Evolutionary conservation across 2,329 filamentous ascomycete genomes (phyloP).

Genomic region (Stromatinia cepivora): DNA sequence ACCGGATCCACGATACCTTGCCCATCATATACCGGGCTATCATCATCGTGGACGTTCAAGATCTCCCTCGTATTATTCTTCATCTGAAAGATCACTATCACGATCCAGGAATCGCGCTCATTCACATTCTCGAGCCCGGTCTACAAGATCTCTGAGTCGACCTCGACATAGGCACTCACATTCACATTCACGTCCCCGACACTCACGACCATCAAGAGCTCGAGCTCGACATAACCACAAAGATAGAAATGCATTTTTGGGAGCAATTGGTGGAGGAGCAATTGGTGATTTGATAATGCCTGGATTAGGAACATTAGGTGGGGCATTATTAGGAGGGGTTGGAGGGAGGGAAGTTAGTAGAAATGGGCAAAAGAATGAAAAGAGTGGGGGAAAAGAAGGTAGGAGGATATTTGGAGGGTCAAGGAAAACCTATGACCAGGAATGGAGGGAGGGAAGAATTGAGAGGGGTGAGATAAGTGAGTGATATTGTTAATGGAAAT

Average conservation of each 20-base stretch:
- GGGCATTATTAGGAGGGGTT: slow-evolving; percentile 31
- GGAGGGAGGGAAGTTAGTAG: slow-evolving; percentile 28
- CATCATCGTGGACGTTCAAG: neutral
- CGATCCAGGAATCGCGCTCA: neutral
- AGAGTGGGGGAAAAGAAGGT: slow-evolving; percentile 13
- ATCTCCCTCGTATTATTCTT: slow-evolving; percentile 11
- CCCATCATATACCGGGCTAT: slow-evolving; percentile 24
- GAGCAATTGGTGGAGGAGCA: slow-evolving; percentile 31
- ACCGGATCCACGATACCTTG: slow-evolving; percentile 16
- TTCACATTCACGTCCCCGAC: slow-evolving; percentile 5
- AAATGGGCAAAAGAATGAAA: slow-evolving; percentile 5
- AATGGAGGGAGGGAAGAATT: slow-evolving; percentile 24
- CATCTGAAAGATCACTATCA: slow-evolving; percentile 1
- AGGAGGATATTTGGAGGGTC: slow-evolving; percentile 1
- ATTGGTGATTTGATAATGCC: slow-evolving; percentile 35
- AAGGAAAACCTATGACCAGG: slow-evolving; percentile 25
- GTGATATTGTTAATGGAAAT: neutral
- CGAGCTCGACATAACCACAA: slow-evolving; percentile 9
- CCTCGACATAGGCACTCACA: neutral
- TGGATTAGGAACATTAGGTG: slow-evolving; percentile 32
- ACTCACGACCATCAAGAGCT: slow-evolving; percentile 18
- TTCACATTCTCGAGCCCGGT: neutral
- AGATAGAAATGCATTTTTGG: slow-evolving; percentile 32
- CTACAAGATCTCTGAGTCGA: slow-evolving; percentile 3
- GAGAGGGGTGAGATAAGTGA: slow-evolving; percentile 21